phyloP scores from a whole-genome alignment of 305 asterid species.

The Solanum chacoense region DNA sequence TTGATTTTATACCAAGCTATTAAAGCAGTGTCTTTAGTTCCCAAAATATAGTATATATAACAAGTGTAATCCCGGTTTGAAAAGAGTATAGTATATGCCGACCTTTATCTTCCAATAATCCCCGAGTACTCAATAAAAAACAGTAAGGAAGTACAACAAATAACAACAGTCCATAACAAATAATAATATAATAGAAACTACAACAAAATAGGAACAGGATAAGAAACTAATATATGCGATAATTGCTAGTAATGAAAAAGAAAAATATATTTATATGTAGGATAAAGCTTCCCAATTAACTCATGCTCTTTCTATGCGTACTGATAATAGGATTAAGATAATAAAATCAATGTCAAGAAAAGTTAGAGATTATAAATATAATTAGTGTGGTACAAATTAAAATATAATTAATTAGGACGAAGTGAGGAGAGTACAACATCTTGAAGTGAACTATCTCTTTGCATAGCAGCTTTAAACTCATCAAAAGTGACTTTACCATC shows the following conservation, averaged over 20 bases:
- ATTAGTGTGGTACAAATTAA: background rate
- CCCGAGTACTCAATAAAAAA: too few relatives aligned
- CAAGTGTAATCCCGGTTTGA: too few relatives aligned
- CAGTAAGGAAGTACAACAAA: background rate
- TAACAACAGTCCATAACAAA: background rate
- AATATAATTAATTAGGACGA: constrained; percentile 30
- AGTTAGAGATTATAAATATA: background rate
- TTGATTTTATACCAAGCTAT: too few relatives aligned
- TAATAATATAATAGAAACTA: too few relatives aligned
- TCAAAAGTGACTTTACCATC: constrained; percentile 78
- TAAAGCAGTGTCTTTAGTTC: too few relatives aligned
- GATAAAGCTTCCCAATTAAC: background rate
- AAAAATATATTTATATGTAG: too few relatives aligned
- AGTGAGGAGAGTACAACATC: constrained; percentile 77
- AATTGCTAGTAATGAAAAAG: background rate
- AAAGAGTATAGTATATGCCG: too few relatives aligned
- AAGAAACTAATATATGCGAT: background rate
- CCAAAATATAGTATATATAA: too few relatives aligned
- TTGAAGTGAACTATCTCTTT: constrained; percentile 76
- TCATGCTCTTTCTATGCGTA: background rate
- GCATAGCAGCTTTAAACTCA: constrained; percentile 78
- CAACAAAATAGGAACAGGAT: too few relatives aligned
- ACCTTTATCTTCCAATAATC: too few relatives aligned
- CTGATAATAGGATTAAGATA: too few relatives aligned
- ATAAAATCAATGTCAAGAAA: background rate